These are phyloP conservation scores for Xylariaceae sp. DNA, from an alignment of 2,329 filamentous ascomycete species.

Conservation along the genomic window DNA sequence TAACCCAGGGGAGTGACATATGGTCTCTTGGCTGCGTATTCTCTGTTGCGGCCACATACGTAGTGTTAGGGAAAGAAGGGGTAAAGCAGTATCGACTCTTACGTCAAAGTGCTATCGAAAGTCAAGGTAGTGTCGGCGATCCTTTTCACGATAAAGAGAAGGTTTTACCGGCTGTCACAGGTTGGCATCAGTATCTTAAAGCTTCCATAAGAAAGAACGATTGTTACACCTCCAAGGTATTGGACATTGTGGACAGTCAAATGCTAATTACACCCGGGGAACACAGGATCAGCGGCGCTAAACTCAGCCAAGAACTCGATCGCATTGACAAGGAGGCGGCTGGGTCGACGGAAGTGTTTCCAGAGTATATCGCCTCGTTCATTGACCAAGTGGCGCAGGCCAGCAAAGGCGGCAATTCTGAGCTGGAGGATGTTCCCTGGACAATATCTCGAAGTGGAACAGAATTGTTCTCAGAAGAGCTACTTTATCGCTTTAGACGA, in stretches of 20 bases:
- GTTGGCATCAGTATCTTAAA: slow-evolving; percentile 36
- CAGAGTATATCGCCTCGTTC: slow-evolving; percentile 12
- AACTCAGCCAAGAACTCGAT: slow-evolving; percentile 4
- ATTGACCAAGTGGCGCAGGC: slow-evolving; percentile 7
- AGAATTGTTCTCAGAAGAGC: slow-evolving; percentile 13
- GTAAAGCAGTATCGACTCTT: slow-evolving; percentile 36
- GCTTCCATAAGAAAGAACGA: slow-evolving; percentile 28
- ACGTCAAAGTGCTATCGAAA: slow-evolving; percentile 16
- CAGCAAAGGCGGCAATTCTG: neutral
- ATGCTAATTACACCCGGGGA: slow-evolving; percentile 30
- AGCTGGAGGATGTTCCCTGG: slow-evolving; percentile 13
- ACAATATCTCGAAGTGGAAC: slow-evolving; percentile 14
- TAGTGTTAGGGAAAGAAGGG: slow-evolving; percentile 42
- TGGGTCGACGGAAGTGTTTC: neutral
- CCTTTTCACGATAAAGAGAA: slow-evolving; percentile 35
- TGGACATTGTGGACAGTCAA: slow-evolving; percentile 36
- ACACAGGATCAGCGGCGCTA: slow-evolving; percentile 1
- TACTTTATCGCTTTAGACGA: slow-evolving; percentile 18
- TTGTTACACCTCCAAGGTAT: slow-evolving; percentile 25
- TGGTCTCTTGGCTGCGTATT: slow-evolving; percentile 50
- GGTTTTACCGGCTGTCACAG: slow-evolving; percentile 29
- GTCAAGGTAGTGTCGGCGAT: slow-evolving; percentile 18
- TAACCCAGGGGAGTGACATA: slow-evolving; percentile 44
- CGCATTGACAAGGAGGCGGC: slow-evolving; percentile 1
- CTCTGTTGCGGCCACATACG: slow-evolving; percentile 47